Percentiles rank a stretch among this genome's conserved stretches.
These are phyloP conservation scores for Tolypocladium sp. DNA, from an alignment of 2,329 filamentous ascomycete genomes.

Conservation along the genomic window DNA sequence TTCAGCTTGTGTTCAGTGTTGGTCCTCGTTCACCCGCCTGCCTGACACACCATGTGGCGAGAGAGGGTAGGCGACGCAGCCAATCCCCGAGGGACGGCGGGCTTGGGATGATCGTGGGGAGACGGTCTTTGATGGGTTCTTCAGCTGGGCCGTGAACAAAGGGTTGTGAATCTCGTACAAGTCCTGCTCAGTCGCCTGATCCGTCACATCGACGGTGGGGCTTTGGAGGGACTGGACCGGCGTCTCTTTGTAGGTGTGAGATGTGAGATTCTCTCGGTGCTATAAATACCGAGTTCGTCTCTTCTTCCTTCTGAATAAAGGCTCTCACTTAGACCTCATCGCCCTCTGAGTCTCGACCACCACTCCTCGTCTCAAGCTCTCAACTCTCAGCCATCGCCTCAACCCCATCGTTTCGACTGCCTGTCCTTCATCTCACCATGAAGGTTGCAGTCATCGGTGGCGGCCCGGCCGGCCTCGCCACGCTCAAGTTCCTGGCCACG, in stretches of 20 bases:
- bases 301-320: too few species aligned
- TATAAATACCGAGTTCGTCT: not conserved
- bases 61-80: not conserved
- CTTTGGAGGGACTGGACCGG: not conserved
- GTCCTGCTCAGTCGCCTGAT: not conserved
- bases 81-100: not conserved
- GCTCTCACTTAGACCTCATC: not conserved
- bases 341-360: not conserved
- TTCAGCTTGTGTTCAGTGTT: not conserved
- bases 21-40: not conserved
- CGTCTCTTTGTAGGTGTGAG: too few species aligned
- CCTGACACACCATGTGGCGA: not conserved
- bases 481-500: conserved; percentile 28
- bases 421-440: conserved; percentile 9
- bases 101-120: not conserved
- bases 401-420: not conserved
- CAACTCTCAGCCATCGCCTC: not conserved
- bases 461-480: conserved; percentile 32
- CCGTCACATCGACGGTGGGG: not conserved
- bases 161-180: not conserved
- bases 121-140: not conserved
- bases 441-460: conserved; percentile 33
- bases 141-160: not conserved
- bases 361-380: not conserved
- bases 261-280: not conserved